phyloP scores from a whole-genome alignment of 2,329 filamentous ascomycete genomes.

The Cadophora gregata region DNA sequence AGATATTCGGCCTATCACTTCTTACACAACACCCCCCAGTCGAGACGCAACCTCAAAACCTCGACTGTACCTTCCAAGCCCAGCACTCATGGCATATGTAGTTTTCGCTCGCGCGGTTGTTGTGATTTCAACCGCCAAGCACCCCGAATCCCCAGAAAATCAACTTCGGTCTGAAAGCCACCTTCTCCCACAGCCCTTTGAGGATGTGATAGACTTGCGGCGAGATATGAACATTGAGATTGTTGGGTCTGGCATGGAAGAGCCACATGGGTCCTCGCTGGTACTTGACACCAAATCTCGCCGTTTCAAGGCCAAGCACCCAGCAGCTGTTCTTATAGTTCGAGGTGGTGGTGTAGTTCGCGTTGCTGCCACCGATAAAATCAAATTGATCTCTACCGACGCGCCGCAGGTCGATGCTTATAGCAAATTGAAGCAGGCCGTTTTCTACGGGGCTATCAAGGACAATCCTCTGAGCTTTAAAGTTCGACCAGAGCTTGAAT shows the following conservation, averaged over 20 bases:
- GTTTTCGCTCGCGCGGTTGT: constrained; percentile 81
- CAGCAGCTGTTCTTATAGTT: constrained; percentile 65
- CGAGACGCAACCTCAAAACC: constrained; percentile 55
- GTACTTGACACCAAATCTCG: constrained; percentile 55
- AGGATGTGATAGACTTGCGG: constrained; percentile 85
- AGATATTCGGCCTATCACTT: constrained; percentile 71
- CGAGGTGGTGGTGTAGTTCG: constrained; percentile 67
- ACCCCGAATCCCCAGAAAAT: constrained; percentile 73
- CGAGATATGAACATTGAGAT: constrained; percentile 68
- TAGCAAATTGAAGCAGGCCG: constrained; percentile 90
- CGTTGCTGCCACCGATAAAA: constrained; percentile 62
- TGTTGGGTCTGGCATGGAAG: constrained; percentile 68
- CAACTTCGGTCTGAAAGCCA: constrained; percentile 75
- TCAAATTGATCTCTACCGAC: constrained; percentile 63
- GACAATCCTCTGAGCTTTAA: constrained; percentile 90
- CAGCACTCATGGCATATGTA: constrained; percentile 80
- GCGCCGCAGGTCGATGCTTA: constrained; percentile 76
- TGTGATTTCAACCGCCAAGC: constrained; percentile 73
- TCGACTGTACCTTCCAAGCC: constrained; percentile 77
- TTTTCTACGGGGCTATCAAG: constrained; percentile 85
- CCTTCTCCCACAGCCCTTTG: constrained; percentile 70
- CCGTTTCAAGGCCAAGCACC: constrained; percentile 64
- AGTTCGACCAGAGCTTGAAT: constrained; percentile 68
- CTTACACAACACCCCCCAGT: constrained; percentile 61
- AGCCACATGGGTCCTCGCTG: constrained; percentile 50